These are phyloP conservation scores for Schizophyllum commune DNA, from an alignment of 1,284 basidiomycete species.

Conservation along the genomic window DNA sequence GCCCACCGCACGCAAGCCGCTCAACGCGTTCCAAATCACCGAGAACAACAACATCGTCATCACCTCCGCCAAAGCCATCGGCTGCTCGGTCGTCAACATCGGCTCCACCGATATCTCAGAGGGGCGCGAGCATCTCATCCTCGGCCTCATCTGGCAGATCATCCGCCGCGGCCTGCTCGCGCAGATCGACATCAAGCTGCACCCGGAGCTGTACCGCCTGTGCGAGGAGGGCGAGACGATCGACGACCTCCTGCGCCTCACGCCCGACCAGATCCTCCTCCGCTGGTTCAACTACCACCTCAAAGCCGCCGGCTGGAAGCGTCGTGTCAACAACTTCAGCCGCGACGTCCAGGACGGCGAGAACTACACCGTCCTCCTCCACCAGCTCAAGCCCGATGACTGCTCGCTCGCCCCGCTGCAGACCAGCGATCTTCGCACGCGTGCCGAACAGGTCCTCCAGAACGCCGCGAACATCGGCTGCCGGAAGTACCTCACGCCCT, in stretches of 20 bases:
- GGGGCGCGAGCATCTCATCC: conserved; percentile 92
- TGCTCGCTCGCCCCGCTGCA: conserved; percentile 93
- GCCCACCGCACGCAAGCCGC: conserved; percentile 63
- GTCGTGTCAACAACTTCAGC: conserved; percentile 90
- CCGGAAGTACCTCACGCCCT: conserved; percentile 91
- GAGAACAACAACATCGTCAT: conserved; percentile 99
- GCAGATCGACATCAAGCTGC: conserved; percentile 97
- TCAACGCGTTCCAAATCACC: conserved; percentile 97
- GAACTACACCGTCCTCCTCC: conserved; percentile 94
- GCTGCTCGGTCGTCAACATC: conserved; percentile 98
- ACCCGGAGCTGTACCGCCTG: conserved; percentile 93
- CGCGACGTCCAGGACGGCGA: conserved; percentile 93
- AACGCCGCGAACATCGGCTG: conserved; percentile 93
- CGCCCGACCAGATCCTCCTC: conserved; percentile 94
- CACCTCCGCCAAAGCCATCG: conserved; percentile 95
- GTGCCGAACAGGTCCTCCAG: conserved; percentile 90
- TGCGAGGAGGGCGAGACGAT: conserved; percentile 96
- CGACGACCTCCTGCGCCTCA: conserved; percentile 88
- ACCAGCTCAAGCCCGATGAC: conserved; percentile 90
- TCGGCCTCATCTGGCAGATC: conserved; percentile 99
- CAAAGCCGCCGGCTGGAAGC: conserved; percentile 89
- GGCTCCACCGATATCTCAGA: conserved; percentile 91
- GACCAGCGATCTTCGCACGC: conserved; percentile 71
- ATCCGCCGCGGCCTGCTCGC: conserved; percentile 90
- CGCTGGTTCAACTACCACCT: conserved; percentile 99